These are phyloP conservation scores for Schwanniomyces sp. DNA, from an alignment of 805 yeast species.

Conservation along the genomic window DNA sequence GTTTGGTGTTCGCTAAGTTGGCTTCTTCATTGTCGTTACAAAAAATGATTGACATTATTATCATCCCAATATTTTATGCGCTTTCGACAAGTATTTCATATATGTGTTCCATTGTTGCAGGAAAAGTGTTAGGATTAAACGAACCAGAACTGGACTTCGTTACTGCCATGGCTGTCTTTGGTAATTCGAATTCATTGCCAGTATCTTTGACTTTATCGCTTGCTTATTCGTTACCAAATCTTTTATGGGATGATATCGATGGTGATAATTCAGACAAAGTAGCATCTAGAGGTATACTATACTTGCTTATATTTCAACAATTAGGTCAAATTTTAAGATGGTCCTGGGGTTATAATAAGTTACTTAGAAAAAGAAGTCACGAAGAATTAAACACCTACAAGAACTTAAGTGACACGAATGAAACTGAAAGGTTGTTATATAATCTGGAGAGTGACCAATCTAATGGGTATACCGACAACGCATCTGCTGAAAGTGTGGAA, in stretches of 20 bases:
- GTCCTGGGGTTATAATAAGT: conserved; percentile 83
- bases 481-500: neutral
- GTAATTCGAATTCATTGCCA: conserved; percentile 92
- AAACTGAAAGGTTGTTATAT: neutral
- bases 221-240: conserved; percentile 71
- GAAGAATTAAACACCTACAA: conserved; percentile 30
- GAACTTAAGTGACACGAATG: neutral
- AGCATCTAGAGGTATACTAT: conserved; percentile 76
- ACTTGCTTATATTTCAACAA: conserved; percentile 75
- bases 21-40: conserved; percentile 66
- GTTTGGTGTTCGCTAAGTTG: conserved; percentile 83
- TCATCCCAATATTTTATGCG: conserved; percentile 85
- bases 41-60: conserved; percentile 74
- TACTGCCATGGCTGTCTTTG: conserved; percentile 95
- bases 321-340: conserved; percentile 80
- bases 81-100: conserved; percentile 78
- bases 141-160: conserved; percentile 84
- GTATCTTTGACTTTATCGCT: conserved; percentile 84
- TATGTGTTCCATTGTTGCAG: conserved; percentile 56
- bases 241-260: conserved; percentile 72
- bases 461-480: neutral
- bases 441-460: neutral
- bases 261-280: conserved; percentile 67
- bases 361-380: conserved; percentile 52
- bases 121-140: conserved; percentile 57